Base-by-base conservation (phyloP, 805 yeast species). In the Starmerella tilneyi region DNA sequence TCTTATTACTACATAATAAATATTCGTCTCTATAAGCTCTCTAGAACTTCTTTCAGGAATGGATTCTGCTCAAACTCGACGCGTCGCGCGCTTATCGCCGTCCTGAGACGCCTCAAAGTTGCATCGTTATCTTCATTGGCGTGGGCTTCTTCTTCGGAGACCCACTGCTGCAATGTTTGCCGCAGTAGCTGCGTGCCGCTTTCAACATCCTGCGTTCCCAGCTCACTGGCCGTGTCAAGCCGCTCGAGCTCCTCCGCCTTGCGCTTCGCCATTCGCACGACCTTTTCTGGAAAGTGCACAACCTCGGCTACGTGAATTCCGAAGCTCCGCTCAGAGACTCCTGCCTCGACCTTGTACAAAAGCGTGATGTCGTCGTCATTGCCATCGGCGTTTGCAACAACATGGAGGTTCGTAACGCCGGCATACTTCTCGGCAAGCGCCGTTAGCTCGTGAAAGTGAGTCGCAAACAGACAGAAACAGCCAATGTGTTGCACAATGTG, bases 231-330 rank as follows among this genome's bases (percentile, higher is more conserved):
- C 46, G 67, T 64, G 8, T 65, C 69, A 31, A 72, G 69, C 46
- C 76, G 83, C 61, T 84, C 94, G 43, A 92, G 69, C 58, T 92
- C 97, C 5, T 73, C 68, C 0, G 96, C 94, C 62, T 89, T 89
- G 49, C 97, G 75, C 59, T 89, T 92, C 8, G 98, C 96, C 97
- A 92, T 92, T 46, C 76, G 73, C 39, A 92, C 78, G 41, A 92
- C 92, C 63, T 92, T 92, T 20, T 69, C 67, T 2, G 97, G 98
- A 63, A 92, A 92, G 54, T 84, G 81, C 16, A 89, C 97, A 24
- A 89, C 78, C 63, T 92, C 96, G 0, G 97, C 97, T 37, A 92
- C 98, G 61, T 92, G 94, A 39, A 92, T 88, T 64, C 98, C 98
- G 66, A 92, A 92, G 0, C 96, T 86, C 63, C 88, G 92, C 62